A percentile compares a stretch with the other conserved stretches of the same genome.
These are phyloP conservation scores for Pisolithus marmoratus DNA, from an alignment of 768 basidiomycete species.

Conservation along the genomic window DNA sequence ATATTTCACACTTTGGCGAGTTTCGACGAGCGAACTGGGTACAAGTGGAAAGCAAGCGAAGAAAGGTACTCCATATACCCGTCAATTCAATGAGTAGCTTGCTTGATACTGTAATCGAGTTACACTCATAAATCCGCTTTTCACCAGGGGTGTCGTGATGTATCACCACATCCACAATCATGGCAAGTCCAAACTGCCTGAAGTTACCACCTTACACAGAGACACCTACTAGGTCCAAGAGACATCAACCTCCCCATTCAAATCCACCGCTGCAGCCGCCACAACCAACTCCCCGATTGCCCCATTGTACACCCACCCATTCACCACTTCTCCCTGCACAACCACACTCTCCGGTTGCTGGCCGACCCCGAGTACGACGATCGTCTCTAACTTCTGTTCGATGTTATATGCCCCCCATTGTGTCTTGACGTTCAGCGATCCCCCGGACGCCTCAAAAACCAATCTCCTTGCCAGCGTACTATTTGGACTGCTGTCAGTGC, in stretches of 20 bases:
- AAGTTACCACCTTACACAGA: no score
- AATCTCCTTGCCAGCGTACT: slow-evolving; percentile 24
- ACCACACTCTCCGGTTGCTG: slow-evolving; percentile 34
- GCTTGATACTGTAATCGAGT: no score
- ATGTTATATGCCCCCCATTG: slow-evolving; percentile 30
- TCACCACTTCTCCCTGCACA: slow-evolving; percentile 31
- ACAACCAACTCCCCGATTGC: slow-evolving; percentile 39
- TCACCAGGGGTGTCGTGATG: no score
- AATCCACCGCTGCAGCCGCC: slow-evolving; percentile 30
- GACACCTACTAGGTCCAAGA: background rate
- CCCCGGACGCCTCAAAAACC: slow-evolving; percentile 34
- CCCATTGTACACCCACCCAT: slow-evolving; percentile 36
- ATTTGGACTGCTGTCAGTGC: background rate
- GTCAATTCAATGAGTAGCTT: no score
- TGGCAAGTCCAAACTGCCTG: no score
- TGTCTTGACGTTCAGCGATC: slow-evolving; percentile 34
- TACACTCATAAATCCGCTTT: no score
- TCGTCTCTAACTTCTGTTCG: slow-evolving; percentile 39
- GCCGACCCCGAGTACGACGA: slow-evolving; percentile 57
- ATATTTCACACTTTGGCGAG: no score
- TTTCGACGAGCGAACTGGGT: no score
- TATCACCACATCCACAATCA: no score
- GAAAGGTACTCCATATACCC: no score
- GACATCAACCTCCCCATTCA: slow-evolving; percentile 32
- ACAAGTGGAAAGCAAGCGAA: no score